phyloP scores from a whole-genome alignment of 179 eudicot species.

The Beta macrorhiza region DNA sequence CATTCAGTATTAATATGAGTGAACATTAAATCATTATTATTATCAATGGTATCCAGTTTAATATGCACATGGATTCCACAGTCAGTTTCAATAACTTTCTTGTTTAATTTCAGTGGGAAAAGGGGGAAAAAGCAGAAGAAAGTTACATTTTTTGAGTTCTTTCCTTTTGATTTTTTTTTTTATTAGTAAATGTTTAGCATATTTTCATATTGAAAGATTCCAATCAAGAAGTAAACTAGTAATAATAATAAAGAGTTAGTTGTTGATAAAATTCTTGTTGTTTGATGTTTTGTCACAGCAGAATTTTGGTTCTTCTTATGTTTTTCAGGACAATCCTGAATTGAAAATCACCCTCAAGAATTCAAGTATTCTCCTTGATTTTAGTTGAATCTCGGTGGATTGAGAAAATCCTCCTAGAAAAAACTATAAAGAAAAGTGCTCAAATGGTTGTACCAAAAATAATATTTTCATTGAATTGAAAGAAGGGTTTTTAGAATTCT shows the following conservation, averaged over 20 bases:
- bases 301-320: constrained; percentile 11
- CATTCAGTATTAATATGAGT: background rate
- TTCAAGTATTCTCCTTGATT: background rate
- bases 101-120: background rate
- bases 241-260: background rate
- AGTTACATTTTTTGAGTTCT: background rate
- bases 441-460: background rate
- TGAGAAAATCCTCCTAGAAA: background rate
- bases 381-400: constrained; percentile 12
- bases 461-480: background rate
- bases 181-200: background rate
- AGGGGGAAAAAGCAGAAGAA: background rate
- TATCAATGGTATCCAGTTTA: too few species aligned
- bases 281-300: constrained; percentile 24
- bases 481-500: background rate
- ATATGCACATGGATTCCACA: background rate
- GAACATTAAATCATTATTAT: too few species aligned
- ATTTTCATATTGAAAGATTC: background rate
- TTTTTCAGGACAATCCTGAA: background rate
- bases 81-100: background rate
- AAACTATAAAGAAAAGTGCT: background rate
- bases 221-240: background rate
- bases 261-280: constrained; percentile 3
- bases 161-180: background rate
- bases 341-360: background rate